These are phyloP conservation scores for Lithospermum erythrorhizon DNA, from an alignment of 257 asterid species.

Conservation along the genomic window DNA sequence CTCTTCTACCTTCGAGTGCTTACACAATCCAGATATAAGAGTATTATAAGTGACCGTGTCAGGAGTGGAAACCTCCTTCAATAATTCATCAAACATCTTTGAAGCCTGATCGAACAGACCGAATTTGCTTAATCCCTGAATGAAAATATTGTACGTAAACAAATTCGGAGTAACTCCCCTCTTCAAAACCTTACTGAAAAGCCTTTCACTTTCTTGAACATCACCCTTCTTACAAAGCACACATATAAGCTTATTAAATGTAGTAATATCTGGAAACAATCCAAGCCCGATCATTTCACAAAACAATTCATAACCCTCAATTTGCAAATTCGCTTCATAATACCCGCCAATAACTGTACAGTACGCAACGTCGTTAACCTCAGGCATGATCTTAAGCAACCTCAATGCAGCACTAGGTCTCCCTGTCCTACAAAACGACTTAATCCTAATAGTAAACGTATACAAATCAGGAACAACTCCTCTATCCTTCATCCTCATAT, in stretches of 20 bases:
- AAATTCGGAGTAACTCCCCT: slow-evolving; percentile 68
- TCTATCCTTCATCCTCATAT: slow-evolving; percentile 73
- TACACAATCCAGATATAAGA: slow-evolving; percentile 73
- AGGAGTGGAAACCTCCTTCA: slow-evolving; percentile 42
- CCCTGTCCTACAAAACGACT: slow-evolving; percentile 69
- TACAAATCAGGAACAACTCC: slow-evolving; percentile 66
- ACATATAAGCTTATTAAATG: slow-evolving; percentile 69
- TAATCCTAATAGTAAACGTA: slow-evolving; percentile 72
- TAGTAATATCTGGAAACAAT: slow-evolving; percentile 49
- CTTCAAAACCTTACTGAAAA: slow-evolving; percentile 65
- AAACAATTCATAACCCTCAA: slow-evolving; percentile 55
- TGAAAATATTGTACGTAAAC: slow-evolving; percentile 66
- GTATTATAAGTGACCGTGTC: slow-evolving; percentile 82
- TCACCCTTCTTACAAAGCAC: slow-evolving; percentile 73
- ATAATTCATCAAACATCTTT: slow-evolving; percentile 41
- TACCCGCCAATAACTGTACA: slow-evolving; percentile 76
- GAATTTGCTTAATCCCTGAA: slow-evolving; percentile 70
- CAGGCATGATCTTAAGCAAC: slow-evolving; percentile 78
- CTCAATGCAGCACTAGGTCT: slow-evolving; percentile 78
- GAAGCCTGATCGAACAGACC: slow-evolving; percentile 54
- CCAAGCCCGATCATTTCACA: slow-evolving; percentile 58
- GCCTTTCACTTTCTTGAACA: slow-evolving; percentile 53
- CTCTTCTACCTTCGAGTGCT: slow-evolving; percentile 58
- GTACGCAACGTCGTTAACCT: slow-evolving; percentile 57
- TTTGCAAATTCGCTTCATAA: slow-evolving; percentile 39